Percentiles rank a stretch among this genome's conserved stretches.
Evolutionary conservation across 352 stramenopile genomes (phyloP).

Genomic region (Pythium dissimile): DNA sequence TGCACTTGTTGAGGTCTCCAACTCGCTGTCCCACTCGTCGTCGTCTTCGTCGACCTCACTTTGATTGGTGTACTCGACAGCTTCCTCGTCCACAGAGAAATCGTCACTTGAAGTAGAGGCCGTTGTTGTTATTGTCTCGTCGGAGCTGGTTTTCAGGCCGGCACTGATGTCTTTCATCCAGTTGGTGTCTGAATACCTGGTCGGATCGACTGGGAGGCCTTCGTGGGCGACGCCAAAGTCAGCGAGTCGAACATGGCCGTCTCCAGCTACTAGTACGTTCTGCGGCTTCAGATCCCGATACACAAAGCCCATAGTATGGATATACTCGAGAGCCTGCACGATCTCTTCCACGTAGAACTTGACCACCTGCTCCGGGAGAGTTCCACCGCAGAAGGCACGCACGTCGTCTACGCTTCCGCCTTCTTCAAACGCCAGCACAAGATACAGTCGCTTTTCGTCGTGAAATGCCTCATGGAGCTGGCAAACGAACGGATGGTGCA

Average conservation of each 20-base stretch:
- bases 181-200: not conserved
- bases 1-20: not conserved
- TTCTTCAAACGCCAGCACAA: slow-evolving; percentile 28
- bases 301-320: slow-evolving; percentile 39
- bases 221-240: slow-evolving; percentile 30
- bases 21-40: not conserved
- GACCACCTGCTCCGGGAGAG: slow-evolving; percentile 17
- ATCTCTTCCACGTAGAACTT: slow-evolving; percentile 61
- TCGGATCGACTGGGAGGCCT: slow-evolving; percentile 10
- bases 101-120: not conserved
- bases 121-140: not conserved
- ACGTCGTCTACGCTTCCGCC: slow-evolving; percentile 27
- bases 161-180: not conserved
- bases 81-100: not conserved
- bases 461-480: slow-evolving; percentile 27
- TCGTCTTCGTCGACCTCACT: not conserved
- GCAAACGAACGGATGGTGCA: slow-evolving; percentile 31
- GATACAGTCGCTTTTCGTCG: slow-evolving; percentile 21
- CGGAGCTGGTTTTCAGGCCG: not conserved
- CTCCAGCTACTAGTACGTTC: slow-evolving; percentile 24
- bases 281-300: slow-evolving; percentile 69
- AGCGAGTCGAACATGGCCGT: slow-evolving; percentile 26
- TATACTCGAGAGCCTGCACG: slow-evolving; percentile 33
- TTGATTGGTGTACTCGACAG: too few relatives aligned
- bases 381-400: slow-evolving; percentile 15